Base-by-base conservation (phyloP, 192 early-diverging fungal genomes). In the Gaertneriomyces sp. region DNA sequence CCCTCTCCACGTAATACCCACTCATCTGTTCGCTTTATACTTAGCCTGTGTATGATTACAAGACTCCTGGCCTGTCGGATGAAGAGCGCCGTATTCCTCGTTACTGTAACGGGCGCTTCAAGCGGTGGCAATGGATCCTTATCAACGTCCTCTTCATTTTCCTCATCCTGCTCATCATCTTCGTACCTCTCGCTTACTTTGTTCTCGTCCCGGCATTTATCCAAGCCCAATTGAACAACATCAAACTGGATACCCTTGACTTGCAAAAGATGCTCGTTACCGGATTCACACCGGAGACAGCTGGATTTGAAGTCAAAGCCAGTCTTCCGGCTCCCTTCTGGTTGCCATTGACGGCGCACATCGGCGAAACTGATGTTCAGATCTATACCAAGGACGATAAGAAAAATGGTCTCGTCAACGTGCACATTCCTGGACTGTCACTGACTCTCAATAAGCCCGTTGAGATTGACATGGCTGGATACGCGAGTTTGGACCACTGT, bases 171-270 rank as follows among this genome's bases (percentile, higher is more conserved):
- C 17, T 66, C 53, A 10, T 71, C 53, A 56, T 67, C 46, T 33
- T 75, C 20, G 25, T 57, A 55, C 68, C 69, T 40, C 11, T 72
- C 16, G 42, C 40, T 11, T 75, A 75, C 69, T 75, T 75, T 59
- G 51, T 75, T 60, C 50, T 75, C 40, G 63, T 75, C 60, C 74
- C 74, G 64, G 52, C 43, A 6, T 59, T 71, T 42, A 55, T 75
- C 60, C 74, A 75, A 42, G 38, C 47, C 66, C 45, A 54, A 11
- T 58, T 75, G 25, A 66, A 71, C 63, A 70, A 65, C 33, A 57
- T 61, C 17, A 58, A 56, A 41, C 17, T 66, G 39, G 16, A 45
- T 53, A 14, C 41, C 7, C 12, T 71, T 14, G 45, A 65, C 47
- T 47, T 76, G 42, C 56, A 60, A n/a, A 42, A 58, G 11, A 51